Base-by-base conservation (phyloP, 2,329 filamentous ascomycete species). In the Trichoderma lentiforme region DNA sequence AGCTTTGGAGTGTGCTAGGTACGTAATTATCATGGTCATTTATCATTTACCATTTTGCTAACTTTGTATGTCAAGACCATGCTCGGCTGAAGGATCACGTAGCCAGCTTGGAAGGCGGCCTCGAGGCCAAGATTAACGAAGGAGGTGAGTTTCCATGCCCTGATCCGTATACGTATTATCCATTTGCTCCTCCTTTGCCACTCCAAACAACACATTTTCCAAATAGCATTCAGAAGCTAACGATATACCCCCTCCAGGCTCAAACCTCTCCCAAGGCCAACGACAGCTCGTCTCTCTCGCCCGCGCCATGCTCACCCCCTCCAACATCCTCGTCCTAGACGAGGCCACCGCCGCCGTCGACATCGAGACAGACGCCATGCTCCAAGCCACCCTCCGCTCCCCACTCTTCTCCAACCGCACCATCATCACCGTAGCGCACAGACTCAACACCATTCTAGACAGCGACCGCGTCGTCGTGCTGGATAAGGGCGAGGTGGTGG, bases 401-500 rank as follows among this genome's bases (percentile, higher is more conserved):
- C 86, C 88, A 26, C 81, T 91, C 18, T 99, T 99, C 84, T 88
- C 91, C 73, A 94, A 98, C 82, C 90, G 94, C 69, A 99, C 96
- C 47, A 98, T 99, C 82, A 97, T 99, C 82, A 99, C 96, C 1
- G 97, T 99, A 78, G 96, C 96, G 30, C 96, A 99, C 84, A 91
- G 96, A 70, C 97, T 99, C 84, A 98, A 98, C 84, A 99, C 96
- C 12, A 98, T 99, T 77, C 87, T 99, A 34, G 90, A 92, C 80
- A 89, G 87, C 73, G 95, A 99, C 83, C 90, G 95, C 65, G 96
- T 99, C 74, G 91, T 99, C 43, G 96, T 99, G 64, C 88, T 99
- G 6, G 94, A 98, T 79, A 92, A 92, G 81, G 96, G 96, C 57
- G 89, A 90, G 77, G 95, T 99, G 56, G 92, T 91, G 64, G 96